phyloP scores from a whole-genome alignment of 2,329 filamentous ascomycete species.

The Cercospora brassicicola region DNA sequence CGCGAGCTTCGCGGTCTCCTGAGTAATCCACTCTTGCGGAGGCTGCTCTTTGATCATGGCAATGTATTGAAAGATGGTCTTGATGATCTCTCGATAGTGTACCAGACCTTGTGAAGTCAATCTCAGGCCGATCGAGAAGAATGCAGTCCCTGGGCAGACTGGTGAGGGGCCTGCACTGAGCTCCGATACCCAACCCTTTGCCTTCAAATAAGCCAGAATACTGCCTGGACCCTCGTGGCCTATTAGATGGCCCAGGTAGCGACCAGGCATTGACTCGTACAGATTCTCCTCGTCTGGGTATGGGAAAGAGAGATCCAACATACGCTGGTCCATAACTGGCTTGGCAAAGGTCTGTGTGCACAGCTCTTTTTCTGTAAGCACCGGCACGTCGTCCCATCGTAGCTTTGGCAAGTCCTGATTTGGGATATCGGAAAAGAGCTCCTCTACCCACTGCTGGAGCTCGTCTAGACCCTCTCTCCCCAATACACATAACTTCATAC shows the following conservation, averaged over 20 bases:
- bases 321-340: conserved; percentile 83
- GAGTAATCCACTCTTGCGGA: conserved; percentile 89
- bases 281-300: conserved; percentile 80
- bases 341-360: conserved; percentile 78
- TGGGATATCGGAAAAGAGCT: conserved; percentile 76
- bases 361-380: conserved; percentile 61
- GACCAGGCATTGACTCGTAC: conserved; percentile 77
- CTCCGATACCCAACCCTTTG: conserved; percentile 83
- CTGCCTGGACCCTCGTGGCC: conserved; percentile 92
- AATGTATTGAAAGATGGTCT: conserved; percentile 87
- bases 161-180: conserved; percentile 74
- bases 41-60: conserved; percentile 76
- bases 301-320: conserved; percentile 77
- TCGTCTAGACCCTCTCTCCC: conserved; percentile 80
- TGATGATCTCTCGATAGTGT: conserved; percentile 77
- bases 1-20: conserved; percentile 85
- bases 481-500: conserved; percentile 87
- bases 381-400: conserved; percentile 64
- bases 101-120: conserved; percentile 82
- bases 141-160: conserved; percentile 75
- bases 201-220: conserved; percentile 85
- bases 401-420: conserved; percentile 76
- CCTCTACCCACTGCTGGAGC: conserved; percentile 77
- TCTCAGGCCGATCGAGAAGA: conserved; percentile 77
- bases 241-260: conserved; percentile 84